Conservation (phyloP, 495 filamentous ascomycete genomes). For the Aspergillus ellipticus region DNA sequence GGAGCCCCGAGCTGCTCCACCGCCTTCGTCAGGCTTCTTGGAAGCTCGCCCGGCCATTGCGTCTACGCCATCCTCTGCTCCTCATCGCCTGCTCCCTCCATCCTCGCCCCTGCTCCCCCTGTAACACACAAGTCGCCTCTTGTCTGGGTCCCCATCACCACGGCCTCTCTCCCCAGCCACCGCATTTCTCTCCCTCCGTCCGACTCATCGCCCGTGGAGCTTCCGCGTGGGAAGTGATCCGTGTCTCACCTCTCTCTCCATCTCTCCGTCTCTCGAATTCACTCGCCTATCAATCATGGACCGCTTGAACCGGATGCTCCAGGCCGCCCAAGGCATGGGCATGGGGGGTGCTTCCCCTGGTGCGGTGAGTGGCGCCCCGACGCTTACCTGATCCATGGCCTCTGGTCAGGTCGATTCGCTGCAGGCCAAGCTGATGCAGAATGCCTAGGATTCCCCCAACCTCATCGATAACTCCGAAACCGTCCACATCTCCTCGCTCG, state of each 20-base stretch:
- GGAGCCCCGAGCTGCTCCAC: slow-evolving; percentile 19
- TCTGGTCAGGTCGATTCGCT: not conserved
- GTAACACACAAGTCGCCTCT: not conserved
- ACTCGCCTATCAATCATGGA: slow-evolving; percentile 58
- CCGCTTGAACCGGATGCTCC: slow-evolving; percentile 78
- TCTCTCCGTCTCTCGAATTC: slow-evolving; percentile 12
- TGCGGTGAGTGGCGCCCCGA: slow-evolving; percentile 58
- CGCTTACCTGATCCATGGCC: not conserved
- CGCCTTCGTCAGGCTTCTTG: slow-evolving; percentile 24
- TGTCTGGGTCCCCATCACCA: not conserved
- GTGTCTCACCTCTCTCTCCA: slow-evolving; percentile 17
- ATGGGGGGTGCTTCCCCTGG: slow-evolving; percentile 66
- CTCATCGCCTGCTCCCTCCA: slow-evolving; percentile 9
- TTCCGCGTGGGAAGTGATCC: slow-evolving; percentile 40
- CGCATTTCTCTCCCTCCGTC: not conserved
- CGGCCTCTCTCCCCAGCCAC: not conserved
- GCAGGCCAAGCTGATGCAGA: not conserved
- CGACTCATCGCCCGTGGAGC: slow-evolving; percentile 21
- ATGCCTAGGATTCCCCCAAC: slow-evolving; percentile 69
- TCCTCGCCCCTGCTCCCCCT: slow-evolving; percentile 5
- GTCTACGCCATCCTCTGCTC: slow-evolving; percentile 13
- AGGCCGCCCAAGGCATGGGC: slow-evolving; percentile 74
- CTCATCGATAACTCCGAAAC: slow-evolving; percentile 99
- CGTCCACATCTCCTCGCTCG: slow-evolving; percentile 97
- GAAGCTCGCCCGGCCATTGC: slow-evolving; percentile 10